phyloP scores from a whole-genome alignment of 75 land plant genomes.

The Pinus albicaulis region DNA sequence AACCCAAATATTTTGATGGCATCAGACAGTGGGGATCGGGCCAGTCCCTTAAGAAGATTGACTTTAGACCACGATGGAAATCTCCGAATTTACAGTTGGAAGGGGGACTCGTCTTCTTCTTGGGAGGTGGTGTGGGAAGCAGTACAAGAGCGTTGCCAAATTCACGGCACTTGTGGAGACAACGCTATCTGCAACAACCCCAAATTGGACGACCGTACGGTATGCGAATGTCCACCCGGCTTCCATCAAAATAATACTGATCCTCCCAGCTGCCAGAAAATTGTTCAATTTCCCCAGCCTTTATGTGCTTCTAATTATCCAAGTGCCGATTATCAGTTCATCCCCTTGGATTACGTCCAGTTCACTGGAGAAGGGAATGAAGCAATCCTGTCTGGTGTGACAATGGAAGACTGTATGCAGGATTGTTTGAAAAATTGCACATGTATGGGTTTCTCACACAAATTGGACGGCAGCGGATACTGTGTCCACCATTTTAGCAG shows the following conservation, averaged over 20 bases:
- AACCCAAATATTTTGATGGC: constrained; percentile 26
- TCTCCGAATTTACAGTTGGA: constrained; percentile 31
- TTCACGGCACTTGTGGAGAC: background rate
- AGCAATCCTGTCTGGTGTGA: background rate
- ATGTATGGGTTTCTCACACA: constrained; percentile 37
- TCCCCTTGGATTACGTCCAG: constrained; percentile 42
- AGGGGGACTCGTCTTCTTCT: background rate
- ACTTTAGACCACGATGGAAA: constrained; percentile 30
- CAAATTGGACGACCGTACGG: background rate
- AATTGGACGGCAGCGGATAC: constrained; percentile 18
- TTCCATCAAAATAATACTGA: background rate
- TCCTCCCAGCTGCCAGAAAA: background rate
- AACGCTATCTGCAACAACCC: constrained; percentile 17
- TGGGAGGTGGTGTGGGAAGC: background rate
- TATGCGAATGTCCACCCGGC: constrained; percentile 38
- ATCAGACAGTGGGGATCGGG: constrained; percentile 26
- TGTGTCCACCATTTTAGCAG: constrained; percentile 15
- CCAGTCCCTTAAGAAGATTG: constrained; percentile 22
- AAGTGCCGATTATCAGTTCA: constrained; percentile 16
- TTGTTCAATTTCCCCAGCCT: background rate
- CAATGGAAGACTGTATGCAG: constrained; percentile 15
- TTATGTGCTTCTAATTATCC: no score
- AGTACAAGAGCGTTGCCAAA: background rate
- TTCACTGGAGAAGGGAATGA: constrained; percentile 14
- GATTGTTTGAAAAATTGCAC: constrained; percentile 12